These are phyloP conservation scores for Cyberlindnera galapagoensis DNA, from an alignment of 805 yeast genomes.

Conservation along the genomic window DNA sequence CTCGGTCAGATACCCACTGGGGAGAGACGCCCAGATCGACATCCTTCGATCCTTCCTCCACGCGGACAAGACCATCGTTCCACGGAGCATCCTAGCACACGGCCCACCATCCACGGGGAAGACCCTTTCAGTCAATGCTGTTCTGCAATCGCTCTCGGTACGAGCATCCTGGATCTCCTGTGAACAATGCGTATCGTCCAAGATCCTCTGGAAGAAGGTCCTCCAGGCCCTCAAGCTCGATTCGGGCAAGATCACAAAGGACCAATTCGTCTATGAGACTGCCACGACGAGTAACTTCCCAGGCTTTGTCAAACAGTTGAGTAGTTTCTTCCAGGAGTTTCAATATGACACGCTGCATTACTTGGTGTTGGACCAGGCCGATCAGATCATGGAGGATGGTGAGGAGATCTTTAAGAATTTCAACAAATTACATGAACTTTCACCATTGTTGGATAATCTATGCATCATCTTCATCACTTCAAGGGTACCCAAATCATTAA, in stretches of 20 bases:
- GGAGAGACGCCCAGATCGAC: too few relatives aligned
- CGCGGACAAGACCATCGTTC: too few relatives aligned
- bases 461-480: conserved; percentile 17
- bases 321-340: conserved; percentile 7
- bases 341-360: conserved; percentile 16
- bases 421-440: conserved; percentile 16
- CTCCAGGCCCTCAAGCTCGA: conserved; percentile 9
- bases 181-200: conserved; percentile 23
- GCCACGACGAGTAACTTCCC: conserved; percentile 16
- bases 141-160: conserved; percentile 7
- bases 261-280: conserved; percentile 7
- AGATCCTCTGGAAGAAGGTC: conserved; percentile 19
- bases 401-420: conserved; percentile 15
- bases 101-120: conserved; percentile 23
- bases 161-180: conserved; percentile 17
- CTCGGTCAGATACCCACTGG: too few relatives aligned
- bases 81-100: too few relatives aligned
- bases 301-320: conserved; percentile 14
- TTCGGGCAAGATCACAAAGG: conserved; percentile 6
- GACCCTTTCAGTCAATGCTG: conserved; percentile 10
- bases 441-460: conserved; percentile 11
- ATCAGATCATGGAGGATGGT: conserved; percentile 19
- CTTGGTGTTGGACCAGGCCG: conserved; percentile 20
- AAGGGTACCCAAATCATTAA: conserved; percentile 12
- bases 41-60: too few relatives aligned